These are phyloP conservation scores for Apiospora aurea DNA, from an alignment of 2,329 filamentous ascomycete species.

Conservation along the genomic window DNA sequence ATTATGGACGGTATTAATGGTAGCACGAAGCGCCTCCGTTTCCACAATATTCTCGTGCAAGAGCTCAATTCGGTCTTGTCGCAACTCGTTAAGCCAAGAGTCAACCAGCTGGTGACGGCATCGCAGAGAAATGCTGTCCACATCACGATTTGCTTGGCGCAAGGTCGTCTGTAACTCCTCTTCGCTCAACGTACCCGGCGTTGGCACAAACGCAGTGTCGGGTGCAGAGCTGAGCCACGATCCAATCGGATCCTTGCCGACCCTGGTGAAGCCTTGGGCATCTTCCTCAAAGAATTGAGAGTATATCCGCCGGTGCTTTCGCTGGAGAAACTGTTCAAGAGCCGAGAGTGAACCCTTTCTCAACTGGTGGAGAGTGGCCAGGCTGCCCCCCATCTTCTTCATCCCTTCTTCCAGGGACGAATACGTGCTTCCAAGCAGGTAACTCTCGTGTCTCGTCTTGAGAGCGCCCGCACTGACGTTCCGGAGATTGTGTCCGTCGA, in stretches of 20 bases:
- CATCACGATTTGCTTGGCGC: slow-evolving; percentile 25
- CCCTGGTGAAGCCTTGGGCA: slow-evolving; percentile 35
- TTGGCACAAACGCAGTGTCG: not conserved
- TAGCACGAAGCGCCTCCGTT: slow-evolving; percentile 31
- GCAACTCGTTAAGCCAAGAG: slow-evolving; percentile 38
- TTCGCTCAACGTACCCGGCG: not conserved
- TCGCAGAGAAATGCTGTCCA: slow-evolving; percentile 31
- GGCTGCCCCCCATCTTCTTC: slow-evolving; percentile 27
- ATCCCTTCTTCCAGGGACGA: slow-evolving; percentile 38
- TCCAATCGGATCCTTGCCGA: slow-evolving; percentile 34
- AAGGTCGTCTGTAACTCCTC: not conserved
- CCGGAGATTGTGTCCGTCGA: slow-evolving; percentile 59
- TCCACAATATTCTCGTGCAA: slow-evolving; percentile 27
- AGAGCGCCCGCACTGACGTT: slow-evolving; percentile 40
- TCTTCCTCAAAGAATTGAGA: slow-evolving; percentile 23
- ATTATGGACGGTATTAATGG: slow-evolving; percentile 28
- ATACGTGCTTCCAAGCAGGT: not conserved
- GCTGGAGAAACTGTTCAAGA: slow-evolving; percentile 29
- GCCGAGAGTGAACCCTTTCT: slow-evolving; percentile 24
- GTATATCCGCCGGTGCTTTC: not conserved
- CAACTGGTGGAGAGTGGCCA: slow-evolving; percentile 8
- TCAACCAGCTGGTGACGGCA: slow-evolving; percentile 39
- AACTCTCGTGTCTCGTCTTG: slow-evolving; percentile 49
- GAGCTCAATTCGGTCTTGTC: slow-evolving; percentile 13
- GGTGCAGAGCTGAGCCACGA: slow-evolving; percentile 34